A percentile compares a stretch with the other conserved stretches of the same genome.
phyloP scores from a whole-genome alignment of 352 stramenopile species.

The Blastocystis sp. region DNA sequence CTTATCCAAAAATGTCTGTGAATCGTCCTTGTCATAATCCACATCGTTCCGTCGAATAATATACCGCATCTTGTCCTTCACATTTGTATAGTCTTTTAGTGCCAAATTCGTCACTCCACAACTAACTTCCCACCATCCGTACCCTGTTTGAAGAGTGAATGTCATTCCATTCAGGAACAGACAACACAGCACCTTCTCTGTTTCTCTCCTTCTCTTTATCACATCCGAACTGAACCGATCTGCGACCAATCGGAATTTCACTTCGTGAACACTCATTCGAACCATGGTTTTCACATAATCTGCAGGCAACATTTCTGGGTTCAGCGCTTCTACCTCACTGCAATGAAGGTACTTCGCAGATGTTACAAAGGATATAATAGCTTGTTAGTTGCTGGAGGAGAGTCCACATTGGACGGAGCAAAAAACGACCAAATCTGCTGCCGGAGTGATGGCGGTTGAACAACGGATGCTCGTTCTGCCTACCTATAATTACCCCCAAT shows the following conservation, averaged over 20 bases:
- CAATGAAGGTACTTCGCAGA: background rate
- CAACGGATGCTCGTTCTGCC: background rate
- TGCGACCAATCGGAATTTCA: constrained; percentile 28
- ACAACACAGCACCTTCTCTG: constrained; percentile 17
- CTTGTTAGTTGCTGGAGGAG: background rate
- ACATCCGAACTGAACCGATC: background rate
- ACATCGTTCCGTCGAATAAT: constrained; percentile 8
- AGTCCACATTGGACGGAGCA: background rate
- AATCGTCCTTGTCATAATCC: constrained; percentile 27
- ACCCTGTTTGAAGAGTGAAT: background rate
- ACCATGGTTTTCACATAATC: constrained; percentile 47
- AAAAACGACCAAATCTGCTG: constrained; percentile 37
- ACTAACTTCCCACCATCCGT: constrained; percentile 45
- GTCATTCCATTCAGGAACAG: constrained; percentile 20
- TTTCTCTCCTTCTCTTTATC: background rate
- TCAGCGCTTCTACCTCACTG: background rate
- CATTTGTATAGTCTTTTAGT: constrained; percentile 30
- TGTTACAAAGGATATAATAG: background rate
- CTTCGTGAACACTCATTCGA: background rate
- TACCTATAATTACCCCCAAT: background rate
- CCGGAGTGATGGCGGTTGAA: background rate
- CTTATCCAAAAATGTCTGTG: constrained; percentile 1
- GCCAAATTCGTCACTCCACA: background rate
- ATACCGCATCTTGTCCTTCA: constrained; percentile 13
- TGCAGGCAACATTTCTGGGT: background rate